These are phyloP conservation scores for Phytophthora aleatoria DNA, from an alignment of 352 stramenopile genomes.

Conservation along the genomic window DNA sequence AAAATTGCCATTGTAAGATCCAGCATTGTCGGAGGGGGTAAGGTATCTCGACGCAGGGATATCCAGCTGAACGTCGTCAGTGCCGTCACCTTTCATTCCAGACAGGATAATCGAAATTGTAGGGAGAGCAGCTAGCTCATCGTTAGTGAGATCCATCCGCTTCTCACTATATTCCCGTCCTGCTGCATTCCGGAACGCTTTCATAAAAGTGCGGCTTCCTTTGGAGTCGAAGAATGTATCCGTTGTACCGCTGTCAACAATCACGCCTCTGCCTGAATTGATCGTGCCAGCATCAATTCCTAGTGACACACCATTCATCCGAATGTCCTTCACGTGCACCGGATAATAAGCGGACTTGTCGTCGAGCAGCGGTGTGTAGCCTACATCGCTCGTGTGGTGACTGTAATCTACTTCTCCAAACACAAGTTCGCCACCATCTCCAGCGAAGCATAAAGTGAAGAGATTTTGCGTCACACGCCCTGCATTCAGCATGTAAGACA, in stretches of 20 bases:
- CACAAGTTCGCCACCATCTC: slow-evolving; percentile 69
- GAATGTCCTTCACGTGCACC: slow-evolving; percentile 82
- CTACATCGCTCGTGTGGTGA: slow-evolving; percentile 62
- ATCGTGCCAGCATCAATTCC: slow-evolving; percentile 42
- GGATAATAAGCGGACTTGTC: slow-evolving; percentile 70
- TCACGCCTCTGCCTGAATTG: slow-evolving; percentile 80
- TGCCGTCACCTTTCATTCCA: slow-evolving; percentile 47
- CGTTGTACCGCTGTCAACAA: slow-evolving; percentile 88
- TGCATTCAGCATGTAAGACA: slow-evolving; percentile 71
- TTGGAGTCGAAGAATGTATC: slow-evolving; percentile 79
- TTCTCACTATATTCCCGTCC: slow-evolving; percentile 66
- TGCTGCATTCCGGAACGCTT: slow-evolving; percentile 49
- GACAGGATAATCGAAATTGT: slow-evolving; percentile 72
- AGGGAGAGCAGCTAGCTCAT: slow-evolving; percentile 53
- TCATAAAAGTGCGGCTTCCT: slow-evolving; percentile 57
- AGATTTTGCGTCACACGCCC: slow-evolving; percentile 61
- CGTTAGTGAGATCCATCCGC: slow-evolving; percentile 46
- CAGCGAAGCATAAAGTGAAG: slow-evolving; percentile 86
- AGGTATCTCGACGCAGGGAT: slow-evolving; percentile 74
- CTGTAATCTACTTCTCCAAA: slow-evolving; percentile 83
- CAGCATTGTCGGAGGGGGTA: slow-evolving; percentile 48
- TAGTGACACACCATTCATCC: slow-evolving; percentile 59
- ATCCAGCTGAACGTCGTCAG: slow-evolving; percentile 64
- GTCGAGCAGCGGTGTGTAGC: slow-evolving; percentile 66
- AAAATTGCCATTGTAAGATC: slow-evolving; percentile 74